phyloP scores from a whole-genome alignment of 495 filamentous ascomycete genomes.

The Talaromyces stipitatus region DNA sequence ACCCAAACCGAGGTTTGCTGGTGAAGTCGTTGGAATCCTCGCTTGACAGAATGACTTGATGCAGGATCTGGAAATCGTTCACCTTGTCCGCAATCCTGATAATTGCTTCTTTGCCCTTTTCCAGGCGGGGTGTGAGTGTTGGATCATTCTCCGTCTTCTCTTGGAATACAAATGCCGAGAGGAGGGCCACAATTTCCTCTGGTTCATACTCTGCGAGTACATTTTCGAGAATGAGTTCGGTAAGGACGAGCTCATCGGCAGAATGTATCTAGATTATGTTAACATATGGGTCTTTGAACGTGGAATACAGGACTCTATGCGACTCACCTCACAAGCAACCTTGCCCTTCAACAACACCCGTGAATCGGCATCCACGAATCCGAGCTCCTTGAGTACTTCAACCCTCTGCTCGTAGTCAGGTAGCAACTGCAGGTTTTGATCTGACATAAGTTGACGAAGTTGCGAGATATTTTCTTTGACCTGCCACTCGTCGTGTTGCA shows the following conservation, averaged over 20 bases:
- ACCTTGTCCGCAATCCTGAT: slow-evolving; percentile 84
- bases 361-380: slow-evolving; percentile 76
- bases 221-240: slow-evolving; percentile 93
- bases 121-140: slow-evolving; percentile 73
- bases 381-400: slow-evolving; percentile 79
- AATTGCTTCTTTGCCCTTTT: slow-evolving; percentile 79
- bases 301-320: neutral
- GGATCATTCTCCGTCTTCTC: slow-evolving; percentile 86
- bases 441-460: slow-evolving; percentile 79
- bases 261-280: slow-evolving; percentile 63
- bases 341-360: slow-evolving; percentile 94
- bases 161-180: slow-evolving; percentile 96
- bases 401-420: slow-evolving; percentile 97
- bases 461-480: slow-evolving; percentile 85
- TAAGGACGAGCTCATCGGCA: slow-evolving; percentile 93
- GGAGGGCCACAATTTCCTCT: slow-evolving; percentile 89
- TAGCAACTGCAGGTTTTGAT: slow-evolving; percentile 94
- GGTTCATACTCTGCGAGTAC: slow-evolving; percentile 92
- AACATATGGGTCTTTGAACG: neutral
- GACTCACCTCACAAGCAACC: slow-evolving; percentile 77
- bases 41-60: slow-evolving; percentile 82
- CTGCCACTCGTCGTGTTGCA: slow-evolving; percentile 91
- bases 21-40: slow-evolving; percentile 92
- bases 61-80: slow-evolving; percentile 73
- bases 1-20: slow-evolving; percentile 75